Evolutionary conservation across 2,329 filamentous ascomycete species (phyloP).

Genomic region (Botrytis medusae): DNA sequence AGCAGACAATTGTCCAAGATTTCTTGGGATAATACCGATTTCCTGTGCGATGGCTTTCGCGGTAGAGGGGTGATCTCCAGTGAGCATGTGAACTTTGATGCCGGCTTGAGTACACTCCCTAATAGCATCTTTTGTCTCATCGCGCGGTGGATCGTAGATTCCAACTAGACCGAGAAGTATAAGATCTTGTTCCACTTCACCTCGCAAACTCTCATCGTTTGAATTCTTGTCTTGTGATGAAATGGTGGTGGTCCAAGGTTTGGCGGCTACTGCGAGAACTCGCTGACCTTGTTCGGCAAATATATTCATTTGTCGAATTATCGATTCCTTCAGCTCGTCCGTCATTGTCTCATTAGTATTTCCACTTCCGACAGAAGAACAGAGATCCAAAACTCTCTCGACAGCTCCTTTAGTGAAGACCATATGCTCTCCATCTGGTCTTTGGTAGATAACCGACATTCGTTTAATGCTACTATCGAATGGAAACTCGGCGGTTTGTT

Average conservation of each 20-base stretch:
- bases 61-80: constrained; percentile 72
- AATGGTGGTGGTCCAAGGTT: constrained; percentile 34
- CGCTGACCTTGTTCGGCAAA: constrained; percentile 66
- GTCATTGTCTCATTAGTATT: constrained; percentile 49
- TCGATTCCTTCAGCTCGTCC: constrained; percentile 53
- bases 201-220: constrained; percentile 30
- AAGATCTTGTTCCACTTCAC: constrained; percentile 53
- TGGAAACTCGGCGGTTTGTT: constrained; percentile 65
- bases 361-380: constrained; percentile 50
- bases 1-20: constrained; percentile 24
- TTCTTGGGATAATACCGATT: constrained; percentile 49
- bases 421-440: constrained; percentile 43
- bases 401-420: constrained; percentile 68
- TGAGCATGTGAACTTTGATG: constrained; percentile 74
- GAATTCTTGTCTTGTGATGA: constrained; percentile 24
- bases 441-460: constrained; percentile 69
- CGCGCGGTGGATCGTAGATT: constrained; percentile 59
- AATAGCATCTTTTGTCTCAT: constrained; percentile 59
- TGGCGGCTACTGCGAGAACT: constrained; percentile 64
- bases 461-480: constrained; percentile 76
- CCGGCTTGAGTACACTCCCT: constrained; percentile 66
- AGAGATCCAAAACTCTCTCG: constrained; percentile 65
- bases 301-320: constrained; percentile 67
- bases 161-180: constrained; percentile 62
- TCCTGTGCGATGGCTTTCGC: constrained; percentile 71